Evolutionary conservation across 2,329 filamentous ascomycete genomes (phyloP), one percentile per base, ranked within the genome.

Genomic region (Exophiala aquamarina): DNA sequence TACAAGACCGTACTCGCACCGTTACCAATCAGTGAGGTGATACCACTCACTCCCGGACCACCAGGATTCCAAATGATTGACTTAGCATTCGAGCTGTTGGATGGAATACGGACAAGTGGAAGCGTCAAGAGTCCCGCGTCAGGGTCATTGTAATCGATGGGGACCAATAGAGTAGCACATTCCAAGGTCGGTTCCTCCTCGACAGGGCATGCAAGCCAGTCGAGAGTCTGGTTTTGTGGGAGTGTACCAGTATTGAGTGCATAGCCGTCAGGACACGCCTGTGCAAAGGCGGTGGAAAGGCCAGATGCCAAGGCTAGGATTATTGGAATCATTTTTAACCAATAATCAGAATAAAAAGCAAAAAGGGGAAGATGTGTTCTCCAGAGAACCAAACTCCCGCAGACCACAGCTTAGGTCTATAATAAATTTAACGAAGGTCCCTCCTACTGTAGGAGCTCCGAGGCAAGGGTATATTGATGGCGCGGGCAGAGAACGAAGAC

Each of bases 131-230:
- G 44, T 6, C 54, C 57, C 9, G 15, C 28, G n/a, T 46, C 41
- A 19, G 37, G 23, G 34, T 60, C 44, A 4, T 37, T 52, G 29
- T 59, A 61, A 38, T 60, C 55, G 10, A 59, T 47, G 4, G 57
- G 57, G 3, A 61, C 57, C 29, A 59, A 10, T 3, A 59, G 43
- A 15, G 45, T 51, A 11, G 52, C 50, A 35, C 59, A 53, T 31
- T 49, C 33, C 9, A 49, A 34, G 4, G 33, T 39, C 3, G 40
- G 41, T 15, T 32, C 18, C 15, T 28, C 18, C 9, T 36, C 32
- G 18, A 39, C 28, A 11, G 47, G 47, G 34, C 47, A 49, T 6
- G 32, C 19, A 2, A 32, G 14, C 47, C 47, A 49, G 9, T 42
- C 17, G 17, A 48, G n/a, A 9, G 29, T 48, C 18, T 43, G 45